Conservation (phyloP, 352 stramenopile genomes). For the Globisporangium perplexum region DNA sequence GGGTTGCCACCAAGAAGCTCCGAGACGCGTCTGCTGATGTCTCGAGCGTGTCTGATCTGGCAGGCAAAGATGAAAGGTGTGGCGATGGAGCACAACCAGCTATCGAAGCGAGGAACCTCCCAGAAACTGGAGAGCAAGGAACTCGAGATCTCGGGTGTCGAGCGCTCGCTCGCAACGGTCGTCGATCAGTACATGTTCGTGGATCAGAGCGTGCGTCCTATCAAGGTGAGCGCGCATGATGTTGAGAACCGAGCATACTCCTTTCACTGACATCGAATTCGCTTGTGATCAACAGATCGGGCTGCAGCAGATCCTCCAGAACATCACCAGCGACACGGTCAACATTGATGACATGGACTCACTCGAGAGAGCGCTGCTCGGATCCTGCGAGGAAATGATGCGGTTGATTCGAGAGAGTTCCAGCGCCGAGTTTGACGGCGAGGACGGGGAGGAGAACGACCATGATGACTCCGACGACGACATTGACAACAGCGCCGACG, state of each 20-base stretch:
- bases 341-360: constrained; percentile 60
- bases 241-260: neutral
- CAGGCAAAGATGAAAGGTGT: constrained; percentile 45
- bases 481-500: constrained; percentile 3
- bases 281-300: constrained; percentile 40
- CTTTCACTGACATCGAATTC: neutral
- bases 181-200: constrained; percentile 83
- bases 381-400: constrained; percentile 74
- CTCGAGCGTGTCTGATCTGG: neutral
- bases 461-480: constrained; percentile 6
- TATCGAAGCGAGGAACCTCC: constrained; percentile 59
- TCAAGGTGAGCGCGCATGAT: constrained; percentile 44
- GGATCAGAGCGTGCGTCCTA: constrained; percentile 63
- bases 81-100: constrained; percentile 39
- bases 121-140: constrained; percentile 68
- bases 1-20: neutral
- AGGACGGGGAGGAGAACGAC: constrained; percentile 1
- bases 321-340: constrained; percentile 61
- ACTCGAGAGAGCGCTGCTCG: constrained; percentile 52
- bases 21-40: neutral
- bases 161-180: constrained; percentile 57
- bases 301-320: constrained; percentile 75
- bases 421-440: neutral
- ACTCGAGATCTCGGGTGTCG: constrained; percentile 54
- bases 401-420: constrained; percentile 39